A percentile compares a stretch with the other conserved stretches of the same genome.
These are phyloP conservation scores for Microsporum ferrugineum DNA, from an alignment of 2,329 filamentous ascomycete species.

Conservation along the genomic window DNA sequence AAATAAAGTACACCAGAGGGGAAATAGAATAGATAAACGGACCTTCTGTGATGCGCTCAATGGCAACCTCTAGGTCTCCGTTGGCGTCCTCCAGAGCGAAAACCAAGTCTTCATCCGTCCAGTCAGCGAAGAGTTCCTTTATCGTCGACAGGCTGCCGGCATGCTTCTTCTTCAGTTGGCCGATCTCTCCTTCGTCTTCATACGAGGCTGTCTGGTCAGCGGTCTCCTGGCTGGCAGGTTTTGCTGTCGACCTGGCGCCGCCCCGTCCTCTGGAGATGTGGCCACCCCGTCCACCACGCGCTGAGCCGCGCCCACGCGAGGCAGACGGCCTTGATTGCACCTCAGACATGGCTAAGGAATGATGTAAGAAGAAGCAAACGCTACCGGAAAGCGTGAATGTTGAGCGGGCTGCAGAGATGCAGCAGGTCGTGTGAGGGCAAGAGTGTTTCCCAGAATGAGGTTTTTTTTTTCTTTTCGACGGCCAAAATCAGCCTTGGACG, in stretches of 20 bases:
- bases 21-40: constrained; percentile 8
- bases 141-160: constrained; percentile 65
- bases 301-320: constrained; percentile 78
- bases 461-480: constrained; percentile 14
- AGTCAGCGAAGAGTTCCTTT: constrained; percentile 87
- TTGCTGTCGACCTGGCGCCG: constrained; percentile 51
- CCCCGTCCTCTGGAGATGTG: constrained; percentile 61
- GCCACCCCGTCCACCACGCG: constrained; percentile 72
- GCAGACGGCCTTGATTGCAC: constrained; percentile 72
- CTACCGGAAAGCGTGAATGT: constrained; percentile 6
- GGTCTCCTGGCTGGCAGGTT: constrained; percentile 59
- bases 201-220: constrained; percentile 45
- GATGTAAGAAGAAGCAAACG: constrained; percentile 16
- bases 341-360: constrained; percentile 71
- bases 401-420: constrained; percentile 5
- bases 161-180: constrained; percentile 84
- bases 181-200: constrained; percentile 79
- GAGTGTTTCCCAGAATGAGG: constrained; percentile 8
- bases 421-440: constrained; percentile 3
- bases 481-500: constrained; percentile 11
- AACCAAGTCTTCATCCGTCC: constrained; percentile 89
- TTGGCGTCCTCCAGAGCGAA: constrained; percentile 74
- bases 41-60: constrained; percentile 44
- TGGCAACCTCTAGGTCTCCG: constrained; percentile 38
- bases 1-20: not conserved